Percentiles rank a stretch among this genome's conserved stretches.
Evolutionary conservation across 2,329 filamentous ascomycete species (phyloP).

Genomic region (Magnaporthales sp.): DNA sequence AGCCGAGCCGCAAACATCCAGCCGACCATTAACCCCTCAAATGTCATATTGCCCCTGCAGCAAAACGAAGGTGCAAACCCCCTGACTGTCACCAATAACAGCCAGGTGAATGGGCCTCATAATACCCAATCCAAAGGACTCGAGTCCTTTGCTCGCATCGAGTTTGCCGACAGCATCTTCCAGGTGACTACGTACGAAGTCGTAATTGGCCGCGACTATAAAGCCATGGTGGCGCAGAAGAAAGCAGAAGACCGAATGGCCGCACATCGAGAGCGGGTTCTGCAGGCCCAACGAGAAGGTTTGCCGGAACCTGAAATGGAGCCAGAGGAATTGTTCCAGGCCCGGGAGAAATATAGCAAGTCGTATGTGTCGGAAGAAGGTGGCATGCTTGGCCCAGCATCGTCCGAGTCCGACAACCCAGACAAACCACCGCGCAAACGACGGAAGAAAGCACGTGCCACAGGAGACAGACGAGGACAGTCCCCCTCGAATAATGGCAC

Average conservation of each 20-base stretch:
- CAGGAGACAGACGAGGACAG: background rate
- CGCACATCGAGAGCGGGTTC: slow-evolving; percentile 23
- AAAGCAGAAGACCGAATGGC: slow-evolving; percentile 40
- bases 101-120: slow-evolving; percentile 14
- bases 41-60: slow-evolving; percentile 15
- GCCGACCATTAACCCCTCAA: slow-evolving; percentile 5
- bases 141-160: slow-evolving; percentile 51
- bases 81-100: slow-evolving; percentile 20
- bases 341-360: slow-evolving; percentile 46
- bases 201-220: slow-evolving; percentile 63
- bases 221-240: slow-evolving; percentile 43
- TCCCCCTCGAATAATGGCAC: background rate
- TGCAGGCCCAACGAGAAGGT: slow-evolving; percentile 37
- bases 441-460: slow-evolving; percentile 30
- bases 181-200: slow-evolving; percentile 70
- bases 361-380: slow-evolving; percentile 62
- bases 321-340: slow-evolving; percentile 26
- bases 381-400: slow-evolving; percentile 57
- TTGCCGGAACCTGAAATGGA: slow-evolving; percentile 43
- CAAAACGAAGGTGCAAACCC: slow-evolving; percentile 21
- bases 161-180: slow-evolving; percentile 68
- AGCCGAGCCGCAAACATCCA: background rate
- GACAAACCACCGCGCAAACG: slow-evolving; percentile 33
- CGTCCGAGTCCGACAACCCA: slow-evolving; percentile 46
- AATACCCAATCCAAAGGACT: slow-evolving; percentile 27